Evolutionary conservation across 331 rosid species (phyloP).

Genomic region (Saraca asoca): DNA sequence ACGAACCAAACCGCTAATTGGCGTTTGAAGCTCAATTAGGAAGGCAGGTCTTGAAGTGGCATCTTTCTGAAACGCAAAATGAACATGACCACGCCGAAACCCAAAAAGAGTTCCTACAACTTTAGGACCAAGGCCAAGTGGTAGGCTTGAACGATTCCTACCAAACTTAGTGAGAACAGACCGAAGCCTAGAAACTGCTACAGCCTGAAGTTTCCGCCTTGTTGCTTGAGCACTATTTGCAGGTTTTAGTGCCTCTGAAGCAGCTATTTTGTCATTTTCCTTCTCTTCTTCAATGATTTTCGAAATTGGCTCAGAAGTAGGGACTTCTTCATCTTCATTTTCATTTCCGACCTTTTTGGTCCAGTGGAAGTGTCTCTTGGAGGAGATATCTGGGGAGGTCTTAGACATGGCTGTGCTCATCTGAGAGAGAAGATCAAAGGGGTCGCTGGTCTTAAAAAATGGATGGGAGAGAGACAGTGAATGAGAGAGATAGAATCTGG

Average conservation of each 20-base stretch:
- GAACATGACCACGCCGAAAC: constrained; percentile 76
- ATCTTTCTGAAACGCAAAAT: constrained; percentile 81
- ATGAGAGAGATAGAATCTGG: constrained; percentile 31
- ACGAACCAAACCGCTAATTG: constrained; percentile 79
- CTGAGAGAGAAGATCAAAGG: constrained; percentile 32
- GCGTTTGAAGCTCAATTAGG: constrained; percentile 84
- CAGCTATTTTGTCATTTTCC: constrained; percentile 19
- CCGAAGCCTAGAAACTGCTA: constrained; percentile 66
- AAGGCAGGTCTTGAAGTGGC: constrained; percentile 76
- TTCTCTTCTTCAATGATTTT: constrained; percentile 38
- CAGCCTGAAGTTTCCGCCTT: constrained; percentile 60
- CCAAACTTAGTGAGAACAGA: constrained; percentile 66
- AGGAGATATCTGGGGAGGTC: constrained; percentile 61
- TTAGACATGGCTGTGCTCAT: constrained; percentile 65
- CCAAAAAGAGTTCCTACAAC: constrained; percentile 91
- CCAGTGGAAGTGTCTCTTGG: constrained; percentile 93
- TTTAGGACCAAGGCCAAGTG: constrained; percentile 62
- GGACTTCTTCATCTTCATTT: constrained; percentile 49
- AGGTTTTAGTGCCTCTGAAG: constrained; percentile 15
- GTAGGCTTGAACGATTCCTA: constrained; percentile 58
- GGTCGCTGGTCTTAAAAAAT: constrained; percentile 25
- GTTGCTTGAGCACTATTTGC: constrained; percentile 40
- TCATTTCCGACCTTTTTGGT: constrained; percentile 67
- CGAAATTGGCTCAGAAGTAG: constrained; percentile 51
- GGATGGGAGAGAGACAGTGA: constrained; percentile 14